Percentiles rank a stretch among this genome's conserved stretches.
phyloP scores from a whole-genome alignment of 305 asterid species.

The Solanum aculeatissimum region DNA sequence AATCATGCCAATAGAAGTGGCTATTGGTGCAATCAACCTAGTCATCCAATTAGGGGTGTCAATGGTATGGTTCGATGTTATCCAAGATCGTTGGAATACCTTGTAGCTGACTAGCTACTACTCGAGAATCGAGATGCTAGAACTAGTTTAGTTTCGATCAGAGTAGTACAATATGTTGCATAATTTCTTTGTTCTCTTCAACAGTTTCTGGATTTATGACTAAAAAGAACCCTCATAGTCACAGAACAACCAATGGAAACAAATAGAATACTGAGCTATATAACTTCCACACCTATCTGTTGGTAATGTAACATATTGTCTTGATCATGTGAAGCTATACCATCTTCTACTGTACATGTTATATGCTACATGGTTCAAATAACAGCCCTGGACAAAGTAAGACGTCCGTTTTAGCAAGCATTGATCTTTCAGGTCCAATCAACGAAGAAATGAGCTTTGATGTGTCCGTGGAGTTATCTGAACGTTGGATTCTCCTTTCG shows the following conservation, averaged over 20 bases:
- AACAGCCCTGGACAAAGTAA: background rate
- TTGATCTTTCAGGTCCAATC: background rate
- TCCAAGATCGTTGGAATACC: too few species aligned
- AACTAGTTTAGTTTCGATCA: too few species aligned
- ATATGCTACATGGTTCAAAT: background rate
- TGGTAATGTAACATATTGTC: background rate
- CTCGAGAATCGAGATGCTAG: too few species aligned
- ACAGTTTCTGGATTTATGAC: background rate
- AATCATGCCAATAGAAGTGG: background rate
- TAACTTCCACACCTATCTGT: background rate
- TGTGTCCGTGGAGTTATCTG: background rate
- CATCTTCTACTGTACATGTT: background rate
- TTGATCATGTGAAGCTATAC: background rate
- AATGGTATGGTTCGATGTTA: too few species aligned
- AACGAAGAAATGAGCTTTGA: background rate
- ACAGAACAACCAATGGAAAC: background rate
- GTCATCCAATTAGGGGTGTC: background rate
- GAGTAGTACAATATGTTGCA: background rate
- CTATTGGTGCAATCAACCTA: background rate
- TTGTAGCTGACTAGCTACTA: too few species aligned
- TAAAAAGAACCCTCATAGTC: background rate
- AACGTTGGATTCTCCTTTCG: background rate
- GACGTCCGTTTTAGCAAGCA: background rate
- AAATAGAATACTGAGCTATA: background rate
- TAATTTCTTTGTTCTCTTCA: background rate